Percentiles rank a stretch among this genome's conserved stretches.
Evolutionary conservation across 2,329 filamentous ascomycete genomes (phyloP).

Genomic region (Cadophora luteo-olivacea): DNA sequence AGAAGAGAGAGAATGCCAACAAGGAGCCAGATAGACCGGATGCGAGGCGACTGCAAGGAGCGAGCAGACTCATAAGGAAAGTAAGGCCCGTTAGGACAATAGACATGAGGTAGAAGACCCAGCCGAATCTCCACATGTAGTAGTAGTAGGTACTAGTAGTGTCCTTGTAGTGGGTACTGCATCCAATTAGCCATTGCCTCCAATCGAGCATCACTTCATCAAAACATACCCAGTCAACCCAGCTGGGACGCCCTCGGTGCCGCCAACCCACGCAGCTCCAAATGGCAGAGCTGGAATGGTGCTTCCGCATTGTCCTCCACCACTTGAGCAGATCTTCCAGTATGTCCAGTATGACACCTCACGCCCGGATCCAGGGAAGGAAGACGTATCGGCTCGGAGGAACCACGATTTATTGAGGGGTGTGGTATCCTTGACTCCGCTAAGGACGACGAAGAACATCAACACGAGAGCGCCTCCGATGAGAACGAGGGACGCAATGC

Average conservation of each 20-base stretch:
- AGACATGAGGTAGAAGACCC: constrained; percentile 86
- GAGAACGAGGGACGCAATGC: constrained; percentile 64
- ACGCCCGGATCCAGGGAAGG: constrained; percentile 70
- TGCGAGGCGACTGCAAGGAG: constrained; percentile 74
- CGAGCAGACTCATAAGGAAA: constrained; percentile 72
- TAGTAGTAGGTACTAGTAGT: constrained; percentile 71
- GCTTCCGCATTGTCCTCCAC: constrained; percentile 68
- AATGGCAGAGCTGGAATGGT: constrained; percentile 70
- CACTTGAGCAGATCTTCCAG: constrained; percentile 79
- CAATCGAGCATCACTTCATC: not conserved
- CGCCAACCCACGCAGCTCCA: constrained; percentile 73
- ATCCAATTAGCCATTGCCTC: constrained; percentile 21
- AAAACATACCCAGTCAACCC: constrained; percentile 58
- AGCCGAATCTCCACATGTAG: constrained; percentile 90
- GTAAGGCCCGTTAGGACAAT: constrained; percentile 77
- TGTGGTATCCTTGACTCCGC: constrained; percentile 58
- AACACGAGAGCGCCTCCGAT: constrained; percentile 67
- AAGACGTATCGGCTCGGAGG: constrained; percentile 77
- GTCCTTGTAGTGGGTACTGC: constrained; percentile 57
- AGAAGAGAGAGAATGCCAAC: constrained; percentile 68
- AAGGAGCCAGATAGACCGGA: constrained; percentile 69
- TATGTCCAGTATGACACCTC: constrained; percentile 83
- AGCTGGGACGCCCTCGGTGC: constrained; percentile 56
- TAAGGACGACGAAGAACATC: constrained; percentile 70
- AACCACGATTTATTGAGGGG: constrained; percentile 84